Evolutionary conservation across 148 eudicot species (phyloP), one percentile per base, ranked within the genome.

Genomic region (Persicaria maculosa): DNA sequence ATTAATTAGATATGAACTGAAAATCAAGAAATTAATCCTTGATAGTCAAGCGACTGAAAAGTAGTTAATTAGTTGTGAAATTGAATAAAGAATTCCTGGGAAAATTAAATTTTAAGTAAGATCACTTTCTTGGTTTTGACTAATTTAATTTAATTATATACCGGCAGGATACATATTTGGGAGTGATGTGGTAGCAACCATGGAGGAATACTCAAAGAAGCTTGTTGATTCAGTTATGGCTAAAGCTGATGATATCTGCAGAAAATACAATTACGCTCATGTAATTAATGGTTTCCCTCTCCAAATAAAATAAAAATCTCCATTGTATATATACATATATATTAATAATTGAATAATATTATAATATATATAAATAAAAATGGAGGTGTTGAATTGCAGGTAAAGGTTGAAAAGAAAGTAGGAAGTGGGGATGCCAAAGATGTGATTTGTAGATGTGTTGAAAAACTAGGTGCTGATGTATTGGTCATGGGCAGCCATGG

Each of bases 401-500:
- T 85, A 6, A 83, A 82, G 73, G 84, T 92, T 72, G 95, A 88
- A 52, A 90, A 90, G 82, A 90, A 82, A 81, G 84, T 90, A 4
- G 97, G 95, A 36, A 81, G 79, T 65, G 97, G 97, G 53, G 88
- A 90, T 68, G 95, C 91, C 4, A 90, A 87, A 81, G 85, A 87
- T 25, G 95, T 90, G 44, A 92, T 88, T 74, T 90, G 95, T 74
- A 68, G 80, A 17, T 87, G 92, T 15, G 91, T 82, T 9, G 84
- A 86, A 44, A 87, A 84, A 81, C 81, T 90, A 16, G 82, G 77
- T 16, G 90, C 93, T 72, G 88, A 90, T 54, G 80, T 88, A 73
- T 82, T 91, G 76, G 95, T 92, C 74, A 85, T 90, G 95, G 97
- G 95, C 72, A 84, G 88, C 83, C 97, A 92, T 83, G 92, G 85